phyloP scores from a whole-genome alignment of 345 rosid species.

The Cardamine occulta region DNA sequence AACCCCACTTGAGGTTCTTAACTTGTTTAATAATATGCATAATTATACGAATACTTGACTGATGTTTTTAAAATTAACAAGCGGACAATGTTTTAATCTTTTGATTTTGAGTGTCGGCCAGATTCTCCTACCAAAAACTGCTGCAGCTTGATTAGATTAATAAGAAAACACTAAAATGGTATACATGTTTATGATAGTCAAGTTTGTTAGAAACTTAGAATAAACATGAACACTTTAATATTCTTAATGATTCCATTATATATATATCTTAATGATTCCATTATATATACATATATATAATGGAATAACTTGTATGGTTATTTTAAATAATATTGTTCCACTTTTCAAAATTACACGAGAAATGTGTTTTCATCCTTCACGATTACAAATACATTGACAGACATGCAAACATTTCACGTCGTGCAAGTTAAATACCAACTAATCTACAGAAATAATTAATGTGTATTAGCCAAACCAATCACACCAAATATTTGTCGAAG shows the following conservation, averaged over 20 bases:
- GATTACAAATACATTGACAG: not conserved
- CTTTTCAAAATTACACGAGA: not conserved
- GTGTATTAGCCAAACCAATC: not conserved
- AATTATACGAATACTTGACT: not conserved
- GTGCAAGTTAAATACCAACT: not conserved
- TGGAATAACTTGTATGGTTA: too few relatives aligned
- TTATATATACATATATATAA: not conserved
- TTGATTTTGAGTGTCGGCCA: slow-evolving; percentile 35
- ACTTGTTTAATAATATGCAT: slow-evolving; percentile 26
- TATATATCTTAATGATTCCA: not conserved
- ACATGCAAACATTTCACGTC: not conserved
- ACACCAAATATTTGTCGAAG: not conserved
- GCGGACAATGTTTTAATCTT: slow-evolving; percentile 30
- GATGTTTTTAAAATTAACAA: slow-evolving; percentile 15
- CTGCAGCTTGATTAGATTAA: not conserved
- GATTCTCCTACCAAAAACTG: slow-evolving; percentile 35
- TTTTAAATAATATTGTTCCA: not conserved
- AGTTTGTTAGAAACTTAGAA: not conserved
- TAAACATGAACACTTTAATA: slow-evolving; percentile 6
- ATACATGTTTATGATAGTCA: not conserved
- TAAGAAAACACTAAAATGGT: not conserved
- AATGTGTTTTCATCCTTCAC: not conserved
- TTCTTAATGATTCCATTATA: not conserved
- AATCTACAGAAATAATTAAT: not conserved
- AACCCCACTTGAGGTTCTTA: slow-evolving; percentile 23